A percentile compares a stretch with the other conserved stretches of the same genome.
phyloP scores from a whole-genome alignment of 169 alveolate species.

The Cryptosporidium canis region DNA sequence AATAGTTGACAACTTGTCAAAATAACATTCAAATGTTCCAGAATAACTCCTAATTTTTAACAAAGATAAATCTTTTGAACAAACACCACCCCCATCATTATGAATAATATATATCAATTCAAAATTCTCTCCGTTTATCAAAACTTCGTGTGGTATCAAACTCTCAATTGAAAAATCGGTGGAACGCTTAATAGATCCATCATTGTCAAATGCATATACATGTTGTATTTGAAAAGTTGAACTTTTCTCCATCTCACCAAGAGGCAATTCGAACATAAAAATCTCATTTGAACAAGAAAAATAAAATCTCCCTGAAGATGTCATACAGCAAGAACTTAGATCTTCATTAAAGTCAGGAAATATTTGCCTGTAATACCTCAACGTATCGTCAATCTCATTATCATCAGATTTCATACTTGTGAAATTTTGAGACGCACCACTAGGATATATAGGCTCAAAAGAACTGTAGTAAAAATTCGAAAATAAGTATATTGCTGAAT shows the following conservation, averaged over 20 bases:
- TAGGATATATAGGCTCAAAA: not conserved
- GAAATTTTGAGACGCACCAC: not conserved
- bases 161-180: not conserved
- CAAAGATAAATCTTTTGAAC: not conserved
- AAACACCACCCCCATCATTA: not conserved
- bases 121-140: not conserved
- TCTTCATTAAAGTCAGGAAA: constrained; percentile 7
- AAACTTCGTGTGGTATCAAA: not conserved
- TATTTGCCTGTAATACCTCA: not conserved
- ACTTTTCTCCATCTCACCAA: not conserved
- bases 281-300: constrained; percentile 32
- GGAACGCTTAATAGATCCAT: not conserved
- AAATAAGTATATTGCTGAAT: constrained; percentile 4
- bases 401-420: not conserved
- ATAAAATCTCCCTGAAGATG: constrained; percentile 6
- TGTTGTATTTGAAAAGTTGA: constrained; percentile 31
- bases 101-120: constrained; percentile 43
- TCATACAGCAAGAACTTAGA: constrained; percentile 8
- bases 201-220: not conserved
- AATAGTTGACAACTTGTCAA: not conserved
- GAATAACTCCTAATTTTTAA: not conserved
- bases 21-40: not conserved
- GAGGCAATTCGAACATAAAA: constrained; percentile 7
- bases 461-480: constrained; percentile 4
- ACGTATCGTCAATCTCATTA: not conserved